Percentiles rank a stretch among this genome's conserved stretches.
These are phyloP conservation scores for Porpolomopsis calyptriformis DNA, from an alignment of 768 basidiomycete species.

Conservation along the genomic window DNA sequence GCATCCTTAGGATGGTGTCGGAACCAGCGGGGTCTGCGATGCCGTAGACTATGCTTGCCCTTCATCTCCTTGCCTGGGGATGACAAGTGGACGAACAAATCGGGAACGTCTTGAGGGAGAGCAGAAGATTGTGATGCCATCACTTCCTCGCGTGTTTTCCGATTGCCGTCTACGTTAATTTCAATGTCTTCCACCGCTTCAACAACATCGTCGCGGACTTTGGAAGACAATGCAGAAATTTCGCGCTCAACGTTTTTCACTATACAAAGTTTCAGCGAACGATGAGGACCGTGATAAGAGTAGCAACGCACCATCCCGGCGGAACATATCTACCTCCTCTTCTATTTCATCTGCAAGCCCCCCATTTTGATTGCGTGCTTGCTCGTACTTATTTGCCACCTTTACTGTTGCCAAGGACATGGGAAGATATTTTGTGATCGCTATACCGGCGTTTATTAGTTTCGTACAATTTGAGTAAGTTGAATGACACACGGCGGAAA, in stretches of 20 bases:
- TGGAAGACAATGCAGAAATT: no score
- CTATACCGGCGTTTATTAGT: slow-evolving; percentile 16
- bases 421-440: slow-evolving; percentile 43
- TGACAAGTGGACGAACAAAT: no score
- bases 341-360: background rate
- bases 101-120: no score
- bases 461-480: slow-evolving; percentile 9
- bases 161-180: no score
- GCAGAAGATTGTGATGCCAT: no score
- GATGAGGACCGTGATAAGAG: background rate
- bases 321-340: background rate
- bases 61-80: no score
- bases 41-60: no score
- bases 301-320: background rate
- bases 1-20: background rate
- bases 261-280: background rate
- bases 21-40: no score
- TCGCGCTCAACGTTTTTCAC: background rate
- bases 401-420: slow-evolving; percentile 54
- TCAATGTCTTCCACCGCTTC: no score
- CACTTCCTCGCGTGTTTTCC: no score
- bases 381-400: slow-evolving; percentile 32
- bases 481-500: slow-evolving; percentile 25
- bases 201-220: no score
- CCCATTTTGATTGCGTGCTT: background rate